These are phyloP conservation scores for Mrakia gelida DNA, from an alignment of 768 basidiomycete species.

Conservation along the genomic window DNA sequence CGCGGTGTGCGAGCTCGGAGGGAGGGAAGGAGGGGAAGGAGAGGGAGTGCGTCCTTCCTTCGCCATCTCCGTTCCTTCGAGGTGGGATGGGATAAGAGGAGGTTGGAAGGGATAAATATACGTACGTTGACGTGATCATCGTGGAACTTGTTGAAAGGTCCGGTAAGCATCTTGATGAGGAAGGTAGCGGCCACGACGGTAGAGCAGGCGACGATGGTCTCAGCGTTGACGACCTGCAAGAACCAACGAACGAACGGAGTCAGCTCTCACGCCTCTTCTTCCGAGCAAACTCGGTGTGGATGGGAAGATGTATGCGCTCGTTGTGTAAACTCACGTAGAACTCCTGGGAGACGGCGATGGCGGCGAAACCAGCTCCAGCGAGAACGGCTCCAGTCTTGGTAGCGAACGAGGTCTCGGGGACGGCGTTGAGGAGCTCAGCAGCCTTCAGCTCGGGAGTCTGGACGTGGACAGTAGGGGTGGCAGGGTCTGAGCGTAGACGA, in stretches of 20 bases:
- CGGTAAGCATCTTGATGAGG: constrained; percentile 68
- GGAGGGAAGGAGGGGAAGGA: too few relatives aligned
- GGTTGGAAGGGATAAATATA: background rate
- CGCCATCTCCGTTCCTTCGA: background rate
- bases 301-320: background rate
- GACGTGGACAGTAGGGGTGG: constrained; percentile 41
- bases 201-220: constrained; percentile 80
- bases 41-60: background rate
- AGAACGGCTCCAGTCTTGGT: constrained; percentile 93
- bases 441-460: constrained; percentile 81
- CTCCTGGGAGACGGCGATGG: constrained; percentile 92
- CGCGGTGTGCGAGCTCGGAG: background rate
- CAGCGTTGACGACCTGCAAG: constrained; percentile 74
- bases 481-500: too few relatives aligned
- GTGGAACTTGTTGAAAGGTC: constrained; percentile 91
- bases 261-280: background rate
- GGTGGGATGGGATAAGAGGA: too few relatives aligned
- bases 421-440: constrained; percentile 79
- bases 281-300: background rate
- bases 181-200: constrained; percentile 76
- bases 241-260: background rate
- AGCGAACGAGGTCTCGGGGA: constrained; percentile 70
- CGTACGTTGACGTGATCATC: constrained; percentile 68
- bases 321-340: constrained; percentile 45
- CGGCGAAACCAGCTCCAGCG: constrained; percentile 80